Evolutionary conservation across 495 filamentous ascomycete genomes (phyloP), one percentile per base, ranked within the genome.

Genomic region (Neurospora tetraspora): DNA sequence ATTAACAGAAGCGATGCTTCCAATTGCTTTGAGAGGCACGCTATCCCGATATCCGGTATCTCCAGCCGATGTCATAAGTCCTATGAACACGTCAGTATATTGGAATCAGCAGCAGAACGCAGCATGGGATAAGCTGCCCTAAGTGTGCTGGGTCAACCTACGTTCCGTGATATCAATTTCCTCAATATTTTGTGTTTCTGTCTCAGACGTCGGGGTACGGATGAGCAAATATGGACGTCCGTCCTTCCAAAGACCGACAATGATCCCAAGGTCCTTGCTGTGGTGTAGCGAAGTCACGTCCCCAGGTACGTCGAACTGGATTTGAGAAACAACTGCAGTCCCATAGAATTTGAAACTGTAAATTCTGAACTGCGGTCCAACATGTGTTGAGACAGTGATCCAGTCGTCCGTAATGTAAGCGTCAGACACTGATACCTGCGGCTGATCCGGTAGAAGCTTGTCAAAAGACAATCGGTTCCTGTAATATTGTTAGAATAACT

Each of bases 211-310:
- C 1, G 27, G 53, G 14, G 23, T 18, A 27, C 75, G 77, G 23
- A 76, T 74, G 0, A 72, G 78, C 27, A 86, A 71, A 27, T 71
- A 72, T 12, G 80, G 73, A 37, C 74, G 71, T 7, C 72, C 73
- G 0, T 76, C 73, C 39, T 73, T 75, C 73, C 76, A 79, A 12
- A 85, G 37, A 0, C 78, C 81, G 1, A 77, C 80, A 3, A 84
- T 65, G 18, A 85, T 45, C 38, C 75, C 80, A 39, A 73, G 38
- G 10, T 75, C 65, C 9, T 43, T 12, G 2, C 43, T 76, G 14
- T 83, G 68, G 23, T 78, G 74, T 12, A 86, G 71, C 69, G 81
- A 82, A 10, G 82, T 85, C 6, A 86, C 76, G 69, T 85, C 83
- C 5, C 82, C 83, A 27, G 77, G 73, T 0, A 82, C 74, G 3